Evolutionary conservation across 169 alveolate genomes (phyloP), one percentile per base, ranked within the genome.

Genomic region (Theileria orientalis): DNA sequence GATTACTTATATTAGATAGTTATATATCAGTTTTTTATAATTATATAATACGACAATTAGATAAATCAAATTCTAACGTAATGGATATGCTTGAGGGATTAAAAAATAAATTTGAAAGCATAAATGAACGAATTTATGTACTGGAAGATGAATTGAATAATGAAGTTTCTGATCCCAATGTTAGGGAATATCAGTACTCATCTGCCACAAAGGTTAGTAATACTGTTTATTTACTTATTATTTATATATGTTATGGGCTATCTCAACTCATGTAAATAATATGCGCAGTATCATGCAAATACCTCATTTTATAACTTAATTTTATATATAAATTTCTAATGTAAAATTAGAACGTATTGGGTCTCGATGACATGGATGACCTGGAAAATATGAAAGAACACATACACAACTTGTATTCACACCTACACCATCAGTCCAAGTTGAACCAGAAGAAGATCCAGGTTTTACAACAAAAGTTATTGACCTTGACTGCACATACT

Each of bases 361-460:
- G 44, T 7, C 44, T 7, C 16, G 13, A 30, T 19, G 87, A 71
- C 70, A 8, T 71, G 35, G 87, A 79, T 47, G 83, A 70, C 16
- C 64, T 62, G 46, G 77, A 74, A 49, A 78, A 79, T 19, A 72
- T 82, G 46, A 57, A 70, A 27, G 67, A 61, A 59, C 89, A 82
- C 49, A 63, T 74, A 0, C 70, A 83, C 27, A 74, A 51, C 49
- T 46, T 82, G 42, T 82, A 82, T 44, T 29, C 77, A 21, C 49
- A 73, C 32, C 52, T 82, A 21, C 61, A 68, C 54, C 72, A 82
- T 35, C 89, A 82, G 64, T 87, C 82, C n/a, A 82, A 82, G 69
- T 42, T 67, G 32, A 82, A 82, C 66, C 73, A 66, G 60, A 52
- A 68, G 69, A 82, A 82, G 74, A 82, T 82, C n/a, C 78, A 72